Evolutionary conservation across 257 asterid species (phyloP), one percentile per base, ranked within the genome.

Genomic region (Perilla frutescens): DNA sequence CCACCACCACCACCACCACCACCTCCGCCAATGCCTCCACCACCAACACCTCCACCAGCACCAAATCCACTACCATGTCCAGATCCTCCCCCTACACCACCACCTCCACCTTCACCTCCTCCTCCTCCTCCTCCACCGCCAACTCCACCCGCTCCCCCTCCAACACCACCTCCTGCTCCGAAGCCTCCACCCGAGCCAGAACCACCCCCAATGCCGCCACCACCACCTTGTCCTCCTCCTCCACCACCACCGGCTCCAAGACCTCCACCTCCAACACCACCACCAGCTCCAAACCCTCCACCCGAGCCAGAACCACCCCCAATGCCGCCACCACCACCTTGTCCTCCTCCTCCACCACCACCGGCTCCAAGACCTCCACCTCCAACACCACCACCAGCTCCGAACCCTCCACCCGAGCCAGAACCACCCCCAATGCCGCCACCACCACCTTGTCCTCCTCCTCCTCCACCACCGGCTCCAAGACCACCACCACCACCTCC

Each of bases 1-100:
- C 79, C 84, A 8, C 77, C 82, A 1, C 83, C 83, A 0, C 77
- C 82, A 1, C 83, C 83, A 0, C 82, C 86, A 0, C 82, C 82
- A 0, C 82, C 78, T 4, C 76, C 71, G 1, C 77, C 77, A 43
- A 76, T 50, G 2, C 45, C 60, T 14, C 75, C 85, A 5, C 77
- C 80, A 1, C 84, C 84, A 10, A 71, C 74, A 13, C 85, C 85
- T 5, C 77, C 82, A 26, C 85, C 85, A 2, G 68, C 80, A 3
- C 85, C 85, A 13, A 66, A 66, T 49, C 86, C 86, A 1, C 83
- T 71, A 2, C 82, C 83, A 32, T 57, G 72, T 7, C 85, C 85
- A 2, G 76, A 76, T 20, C 85, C 85, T 6, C 85, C 82, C 1
- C 82, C 86, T 0, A 62, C 83, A 3, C 83, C 82, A 0, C 86